Evolutionary conservation across 2,329 filamentous ascomycete genomes (phyloP), one percentile per base, ranked within the genome.

Genomic region (Sporothrix brasiliensis): DNA sequence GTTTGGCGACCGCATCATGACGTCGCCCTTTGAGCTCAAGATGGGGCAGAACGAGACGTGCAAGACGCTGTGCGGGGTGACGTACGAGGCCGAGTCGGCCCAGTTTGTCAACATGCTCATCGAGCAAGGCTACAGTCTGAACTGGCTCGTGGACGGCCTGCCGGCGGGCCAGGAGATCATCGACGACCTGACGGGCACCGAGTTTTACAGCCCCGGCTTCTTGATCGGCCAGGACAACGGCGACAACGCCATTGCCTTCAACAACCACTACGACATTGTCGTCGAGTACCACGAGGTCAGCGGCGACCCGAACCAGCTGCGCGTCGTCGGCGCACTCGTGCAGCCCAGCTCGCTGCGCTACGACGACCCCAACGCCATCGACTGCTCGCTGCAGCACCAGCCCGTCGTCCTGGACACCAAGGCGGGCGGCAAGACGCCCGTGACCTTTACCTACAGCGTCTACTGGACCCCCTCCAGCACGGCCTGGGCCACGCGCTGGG

Each of bases 401-500:
- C 83, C 87, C 0, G 79, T 97, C n/a, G 78, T 88, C 6, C 83
- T 99, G 19, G 84, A 84, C 60, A 88, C 83, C 0, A 85, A 87
- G 54, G 78, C 83, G 2, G 85, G 87, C 30, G 78, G 79, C 21
- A 77, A 79, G 16, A 93, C 86, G 24, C 81, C 86, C 24, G 92
- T 97, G 27, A 87, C 89, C 2, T 99, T 92, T 83, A 97, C 93
- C 5, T 99, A 99, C 82, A 93, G 91, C 74, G 92, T 98, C 16
- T 91, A 90, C 80, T 99, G 95, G 95, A 87, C 86, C 70, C 88
- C 89, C 74, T 97, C 93, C 0, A 78, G 86, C 0, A 98, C 94
- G 1, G 92, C 91, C 0, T 99, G 97, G 90, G 95, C 95, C 39
- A 99, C 95, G 14, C 88, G 95, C 74, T 99, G 95, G 95, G 95